Base-by-base conservation (phyloP, 768 basidiomycete species). In the Boletus eberwhitei region DNA sequence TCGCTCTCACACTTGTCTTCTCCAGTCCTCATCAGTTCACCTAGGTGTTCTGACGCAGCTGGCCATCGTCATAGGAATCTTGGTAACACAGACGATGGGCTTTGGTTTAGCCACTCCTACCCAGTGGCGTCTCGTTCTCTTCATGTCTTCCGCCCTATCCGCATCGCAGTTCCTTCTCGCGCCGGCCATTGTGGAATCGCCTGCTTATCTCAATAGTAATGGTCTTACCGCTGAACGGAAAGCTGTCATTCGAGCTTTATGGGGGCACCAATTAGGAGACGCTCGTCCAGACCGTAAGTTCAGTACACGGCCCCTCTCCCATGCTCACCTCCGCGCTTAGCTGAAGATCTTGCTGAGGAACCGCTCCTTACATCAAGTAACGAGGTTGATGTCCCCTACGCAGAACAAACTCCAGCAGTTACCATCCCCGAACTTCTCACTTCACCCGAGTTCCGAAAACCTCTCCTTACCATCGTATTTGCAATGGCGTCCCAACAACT, bases 41-140 rank as follows among this genome's bases (percentile, higher is more conserved):
- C 19, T 55, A 90, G 89, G 89, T 21, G 87, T 93, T 26, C 75
- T 93, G 29, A 90, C 87, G 1, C 92, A 93, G 61, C 73, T 94
- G 26, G 84, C 81, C 37, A 88, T 96, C 63, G 91, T 96, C 34
- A 71, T 91, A 50, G 91, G 91, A 29, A 88, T 97, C 59, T 86
- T 96, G 78, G 67, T 84, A n/a, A 89, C 93, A 1, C 95, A 98
- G 65, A 71, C 77, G 5, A 75, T 91, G 56, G 93, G 92, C 4
- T 75, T 93, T 36, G 68, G 74, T 49, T 76, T 90, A 45, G 86
- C 91, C 16, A 84, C 84, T 11, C 87, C 87, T 2, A 48, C 65
- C 17, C 68, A 78, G 45, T 93, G 90, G 90, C 84, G 90, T 38
- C 60, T 79, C 40, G 89, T 93, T 21, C 77, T 90, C 21, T 68